Conservation (phyloP, 176 grass and related monocot species). For the Eremochloa ophiuroides region DNA sequence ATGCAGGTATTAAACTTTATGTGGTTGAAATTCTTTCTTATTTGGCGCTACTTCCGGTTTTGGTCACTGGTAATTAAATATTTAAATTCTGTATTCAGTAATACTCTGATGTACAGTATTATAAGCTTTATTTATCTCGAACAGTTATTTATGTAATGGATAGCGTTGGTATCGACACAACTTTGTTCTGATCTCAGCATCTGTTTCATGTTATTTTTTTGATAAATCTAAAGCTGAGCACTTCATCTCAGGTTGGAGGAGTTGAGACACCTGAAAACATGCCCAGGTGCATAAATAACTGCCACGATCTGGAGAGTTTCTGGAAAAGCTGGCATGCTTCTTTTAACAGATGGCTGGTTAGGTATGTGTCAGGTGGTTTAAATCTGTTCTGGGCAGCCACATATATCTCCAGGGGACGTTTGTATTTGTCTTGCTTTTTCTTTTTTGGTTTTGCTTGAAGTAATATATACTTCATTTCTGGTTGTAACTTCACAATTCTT, state of each 20-base stretch:
- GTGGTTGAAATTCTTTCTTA: slow-evolving; percentile 99
- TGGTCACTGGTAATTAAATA: slow-evolving; percentile 81
- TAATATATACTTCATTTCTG: not conserved
- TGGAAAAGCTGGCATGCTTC: slow-evolving; percentile 99
- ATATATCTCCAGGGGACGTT: not conserved
- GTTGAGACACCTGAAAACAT: slow-evolving; percentile 93
- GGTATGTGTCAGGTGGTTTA: slow-evolving; percentile 41
- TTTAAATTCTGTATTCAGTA: not conserved
- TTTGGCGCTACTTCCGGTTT: slow-evolving; percentile 97
- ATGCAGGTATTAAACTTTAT: slow-evolving; percentile 93
- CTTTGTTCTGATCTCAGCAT: not conserved
- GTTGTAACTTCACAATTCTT: not conserved
- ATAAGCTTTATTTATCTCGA: slow-evolving; percentile 9
- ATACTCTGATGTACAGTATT: not conserved
- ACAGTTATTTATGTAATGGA: not conserved
- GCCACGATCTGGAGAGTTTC: slow-evolving; percentile 90
- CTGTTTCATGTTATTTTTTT: not conserved
- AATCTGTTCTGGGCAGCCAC: not conserved
- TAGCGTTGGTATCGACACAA: not conserved
- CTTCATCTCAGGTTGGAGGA: slow-evolving; percentile 64
- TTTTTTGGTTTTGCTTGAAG: not conserved
- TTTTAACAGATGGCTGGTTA: slow-evolving; percentile 98
- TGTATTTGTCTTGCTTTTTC: not conserved
- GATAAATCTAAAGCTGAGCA: slow-evolving; percentile 1
- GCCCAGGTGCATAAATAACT: slow-evolving; percentile 95